These are phyloP conservation scores for Fusarium mexicanum DNA, from an alignment of 2,329 filamentous ascomycete species.

Conservation along the genomic window DNA sequence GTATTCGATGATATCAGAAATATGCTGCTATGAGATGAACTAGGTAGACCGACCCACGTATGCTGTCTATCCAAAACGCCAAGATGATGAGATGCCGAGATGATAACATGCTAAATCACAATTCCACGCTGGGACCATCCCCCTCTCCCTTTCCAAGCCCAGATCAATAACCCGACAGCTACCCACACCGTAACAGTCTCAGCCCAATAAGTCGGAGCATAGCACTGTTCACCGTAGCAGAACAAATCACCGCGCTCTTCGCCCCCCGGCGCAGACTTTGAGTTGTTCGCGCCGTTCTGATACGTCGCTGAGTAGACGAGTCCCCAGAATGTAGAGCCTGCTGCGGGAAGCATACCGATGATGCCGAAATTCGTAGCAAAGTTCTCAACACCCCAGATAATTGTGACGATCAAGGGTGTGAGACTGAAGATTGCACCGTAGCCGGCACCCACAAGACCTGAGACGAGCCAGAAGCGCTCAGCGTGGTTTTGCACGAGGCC, in stretches of 20 bases:
- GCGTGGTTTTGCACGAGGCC: constrained; percentile 78
- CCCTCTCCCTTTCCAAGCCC: constrained; percentile 81
- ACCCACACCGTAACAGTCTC: constrained; percentile 83
- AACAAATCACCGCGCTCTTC: constrained; percentile 62
- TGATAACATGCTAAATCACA: constrained; percentile 58
- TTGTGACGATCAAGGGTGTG: constrained; percentile 91
- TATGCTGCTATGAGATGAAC: constrained; percentile 1
- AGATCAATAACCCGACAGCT: constrained; percentile 75
- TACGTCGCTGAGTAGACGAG: constrained; percentile 87
- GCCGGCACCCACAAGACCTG: constrained; percentile 84
- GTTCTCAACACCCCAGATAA: constrained; percentile 98
- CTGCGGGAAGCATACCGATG: constrained; percentile 88
- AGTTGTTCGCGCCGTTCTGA: constrained; percentile 68
- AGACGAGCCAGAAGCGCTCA: constrained; percentile 86
- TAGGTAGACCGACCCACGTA: constrained; percentile 7
- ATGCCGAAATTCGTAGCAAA: constrained; percentile 99
- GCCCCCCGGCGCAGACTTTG: constrained; percentile 44
- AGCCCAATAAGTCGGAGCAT: constrained; percentile 84
- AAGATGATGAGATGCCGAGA: constrained; percentile 3
- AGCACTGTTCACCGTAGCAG: constrained; percentile 86
- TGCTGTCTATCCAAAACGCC: constrained; percentile 33
- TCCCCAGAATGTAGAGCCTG: constrained; percentile 90
- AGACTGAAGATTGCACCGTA: constrained; percentile 93
- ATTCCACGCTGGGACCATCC: constrained; percentile 83
- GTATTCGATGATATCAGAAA: not conserved